Conservation (phyloP, 108 stramenopile species). For the Aureococcus anophagefferens region DNA sequence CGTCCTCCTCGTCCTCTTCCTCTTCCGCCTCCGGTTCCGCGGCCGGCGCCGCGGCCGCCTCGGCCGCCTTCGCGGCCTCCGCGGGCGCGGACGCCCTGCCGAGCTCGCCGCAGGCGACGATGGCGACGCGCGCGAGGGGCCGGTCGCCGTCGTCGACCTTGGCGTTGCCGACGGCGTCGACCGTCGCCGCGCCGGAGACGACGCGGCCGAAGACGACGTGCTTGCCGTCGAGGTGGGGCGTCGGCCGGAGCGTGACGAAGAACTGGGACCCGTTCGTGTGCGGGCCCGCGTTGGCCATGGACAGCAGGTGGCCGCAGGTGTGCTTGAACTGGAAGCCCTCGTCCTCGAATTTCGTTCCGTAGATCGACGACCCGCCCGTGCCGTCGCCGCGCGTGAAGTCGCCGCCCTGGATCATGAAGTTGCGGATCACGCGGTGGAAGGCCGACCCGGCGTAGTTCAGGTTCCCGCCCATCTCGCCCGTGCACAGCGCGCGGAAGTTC, state of each 20-base stretch:
- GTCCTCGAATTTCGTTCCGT: conserved; percentile 44
- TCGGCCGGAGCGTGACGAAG: conserved; percentile 16
- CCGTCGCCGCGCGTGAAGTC: conserved; percentile 42
- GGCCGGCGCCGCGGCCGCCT: neutral
- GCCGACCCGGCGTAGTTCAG: conserved; percentile 31
- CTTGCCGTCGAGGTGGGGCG: conserved; percentile 28
- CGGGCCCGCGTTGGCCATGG: conserved; percentile 48
- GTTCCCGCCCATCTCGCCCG: conserved; percentile 37
- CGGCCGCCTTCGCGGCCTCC: neutral
- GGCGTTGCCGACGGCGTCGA: conserved; percentile 2
- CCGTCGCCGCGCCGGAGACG: conserved; percentile 25
- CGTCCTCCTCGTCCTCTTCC: neutral
- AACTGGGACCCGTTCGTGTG: conserved; percentile 27
- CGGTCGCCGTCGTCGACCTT: neutral
- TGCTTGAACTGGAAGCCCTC: conserved; percentile 40
- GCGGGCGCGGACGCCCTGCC: neutral
- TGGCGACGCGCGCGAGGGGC: neutral
- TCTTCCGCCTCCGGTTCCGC: neutral
- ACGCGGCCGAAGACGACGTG: conserved; percentile 47
- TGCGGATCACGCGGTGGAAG: conserved; percentile 54
- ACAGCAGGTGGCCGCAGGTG: conserved; percentile 26
- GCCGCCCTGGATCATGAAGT: conserved; percentile 59
- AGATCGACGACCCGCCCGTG: conserved; percentile 41
- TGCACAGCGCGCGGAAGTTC: conserved; percentile 48
- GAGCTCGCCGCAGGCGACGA: neutral